Base-by-base conservation (phyloP, 495 filamentous ascomycete genomes). In the Annulohypoxylon bovei region DNA sequence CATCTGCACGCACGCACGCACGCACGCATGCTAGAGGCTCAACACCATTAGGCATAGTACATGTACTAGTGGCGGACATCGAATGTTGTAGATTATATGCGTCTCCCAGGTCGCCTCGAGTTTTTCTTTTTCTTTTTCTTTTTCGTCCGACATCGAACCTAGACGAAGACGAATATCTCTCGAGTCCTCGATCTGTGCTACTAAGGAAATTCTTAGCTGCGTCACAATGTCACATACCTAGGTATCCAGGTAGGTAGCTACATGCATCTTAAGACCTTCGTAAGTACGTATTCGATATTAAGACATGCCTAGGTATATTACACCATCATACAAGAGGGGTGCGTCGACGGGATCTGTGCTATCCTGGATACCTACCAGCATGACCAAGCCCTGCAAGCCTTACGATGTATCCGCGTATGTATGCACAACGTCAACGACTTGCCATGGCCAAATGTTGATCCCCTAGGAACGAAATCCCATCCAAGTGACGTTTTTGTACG, bases 1-100 rank as follows among this genome's bases (percentile, higher is more conserved):
- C 62, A 65, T 66, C 50, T 65, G 39, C 56, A 62, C 58, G 68
- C 62, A 66, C 8, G 67, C 16, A 35, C 56, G 58, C 58, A 62
- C 62, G 62, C 8, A 61, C 16, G 25, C 46, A 37, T 35, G 12
- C 53, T 32, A 57, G 68, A 71, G 68, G 62, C 68, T 71, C 40
- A 71, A 71, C 68, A 27, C 30, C n/a, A 53, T 47, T 62, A 32
- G 28, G 30, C 54, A 49, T 42, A 42, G 16, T 42, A 18, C 39
- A 42, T 42, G 39, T 1, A 42, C 27, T 18, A 20, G 22, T 16
- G 39, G 35, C 18, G 9, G 14, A 33, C 4, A 5, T 30, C 20
- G 44, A 32, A 30, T 12, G 54, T 59, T 59, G 54, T 25, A 42
- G 39, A 20, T 18, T 18, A 18, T 42, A 42, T 7, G 6, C 40